phyloP scores from a whole-genome alignment of 306 rosid species.

The Glycyrrhiza uralensis region DNA sequence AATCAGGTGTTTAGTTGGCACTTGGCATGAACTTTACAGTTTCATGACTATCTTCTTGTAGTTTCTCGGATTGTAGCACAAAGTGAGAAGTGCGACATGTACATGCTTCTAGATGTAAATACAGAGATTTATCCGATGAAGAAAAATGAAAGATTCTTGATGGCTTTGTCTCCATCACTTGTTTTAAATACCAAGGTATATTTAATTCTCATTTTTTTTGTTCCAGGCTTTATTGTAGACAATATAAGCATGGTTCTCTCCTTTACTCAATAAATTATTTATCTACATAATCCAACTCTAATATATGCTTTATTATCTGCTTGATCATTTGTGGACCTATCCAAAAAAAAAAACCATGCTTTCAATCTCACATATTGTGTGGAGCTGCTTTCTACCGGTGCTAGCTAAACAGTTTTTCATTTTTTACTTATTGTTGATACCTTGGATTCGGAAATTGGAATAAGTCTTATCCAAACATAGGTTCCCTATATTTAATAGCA shows the following conservation, averaged over 20 bases:
- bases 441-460: not conserved
- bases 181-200: slow-evolving; percentile 61
- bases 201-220: not conserved
- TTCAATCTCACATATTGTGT: not conserved
- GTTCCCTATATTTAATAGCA: not conserved
- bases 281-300: not conserved
- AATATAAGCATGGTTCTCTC: not conserved
- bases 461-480: not conserved
- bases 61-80: slow-evolving; percentile 74
- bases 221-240: not conserved
- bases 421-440: not conserved
- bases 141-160: slow-evolving; percentile 55
- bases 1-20: not conserved
- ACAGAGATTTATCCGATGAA: slow-evolving; percentile 77
- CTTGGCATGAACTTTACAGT: not conserved
- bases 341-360: not conserved
- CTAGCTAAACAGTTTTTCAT: not conserved
- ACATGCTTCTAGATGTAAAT: slow-evolving; percentile 69
- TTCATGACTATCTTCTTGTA: slow-evolving; percentile 21
- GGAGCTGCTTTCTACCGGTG: not conserved
- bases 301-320: not conserved
- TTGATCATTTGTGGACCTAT: not conserved
- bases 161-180: slow-evolving; percentile 73
- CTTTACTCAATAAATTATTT: not conserved
- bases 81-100: slow-evolving; percentile 69